Evolutionary conservation across 768 basidiomycete genomes (phyloP), one percentile per base, ranked within the genome.

Genomic region (Amanita exitialis): DNA sequence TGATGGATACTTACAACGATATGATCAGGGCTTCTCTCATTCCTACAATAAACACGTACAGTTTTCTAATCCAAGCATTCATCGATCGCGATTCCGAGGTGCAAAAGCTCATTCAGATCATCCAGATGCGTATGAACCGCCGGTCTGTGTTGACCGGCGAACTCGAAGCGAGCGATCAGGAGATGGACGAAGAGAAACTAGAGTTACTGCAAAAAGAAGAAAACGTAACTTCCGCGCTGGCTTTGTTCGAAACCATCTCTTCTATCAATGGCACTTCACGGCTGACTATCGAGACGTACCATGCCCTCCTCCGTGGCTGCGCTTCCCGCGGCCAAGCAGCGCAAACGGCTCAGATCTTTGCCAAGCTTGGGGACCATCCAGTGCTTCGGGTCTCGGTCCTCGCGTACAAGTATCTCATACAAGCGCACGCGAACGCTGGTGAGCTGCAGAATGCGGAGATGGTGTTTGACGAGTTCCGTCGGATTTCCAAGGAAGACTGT

Each of bases 1-100:
- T 90, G 34, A 62, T 86, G 48, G 76, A 81, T 44, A 73, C 81
- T 2, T 94, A 93, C 68, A 78, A 88, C 55, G 71, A 79, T 44
- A 79, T 94, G 74, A 66, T 91, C 51, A 66, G 72, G 23, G 71
- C 67, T 27, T 75, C 78, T 15, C 62, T 92, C 3, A 59, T 76
- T 0, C 90, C 93, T 7, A 83, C 82, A 46, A 51, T 67, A 10
- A 57, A 62, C 39, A 90, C 88, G 0, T 91, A 89, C 62, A 60
- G 70, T 25, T 62, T 65, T 32, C 70, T 91, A 41, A 79, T 95
- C 50, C 55, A 63, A 0, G 78, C 79, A 0, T 74, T 93, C 51
- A 76, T 78, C 3, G 66, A 73, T 23, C 81, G 91, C 36, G 88
- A 91, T 57, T 57, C 65, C 3, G 89, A 92, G 58, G 73, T 90